Evolutionary conservation across 805 yeast genomes (phyloP).

Genomic region (Wickerhamomyces canadensis): DNA sequence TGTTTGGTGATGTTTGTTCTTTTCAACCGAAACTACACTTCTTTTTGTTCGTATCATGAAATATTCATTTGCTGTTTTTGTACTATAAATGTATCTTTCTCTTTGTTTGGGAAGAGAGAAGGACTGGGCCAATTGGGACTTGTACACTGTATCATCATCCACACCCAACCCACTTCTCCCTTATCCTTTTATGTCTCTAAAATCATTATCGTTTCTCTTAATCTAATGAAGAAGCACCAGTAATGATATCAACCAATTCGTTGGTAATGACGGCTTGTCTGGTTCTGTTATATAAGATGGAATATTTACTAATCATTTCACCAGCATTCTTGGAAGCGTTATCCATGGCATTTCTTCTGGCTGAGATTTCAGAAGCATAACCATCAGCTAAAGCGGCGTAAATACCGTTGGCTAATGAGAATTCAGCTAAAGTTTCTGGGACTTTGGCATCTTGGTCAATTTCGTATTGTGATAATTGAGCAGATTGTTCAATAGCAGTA

Average conservation of each 20-base stretch:
- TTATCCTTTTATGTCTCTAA: constrained; percentile 1
- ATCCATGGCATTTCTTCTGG: constrained; percentile 99
- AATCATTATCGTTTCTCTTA: constrained; percentile 31
- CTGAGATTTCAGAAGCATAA: constrained; percentile 95
- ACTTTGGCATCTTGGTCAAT: constrained; percentile 63
- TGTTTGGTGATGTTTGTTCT: not conserved
- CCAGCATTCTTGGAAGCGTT: constrained; percentile 99
- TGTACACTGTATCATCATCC: constrained; percentile 2
- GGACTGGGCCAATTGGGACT: not conserved
- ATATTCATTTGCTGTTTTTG: not conserved
- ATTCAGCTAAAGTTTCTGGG: constrained; percentile 74
- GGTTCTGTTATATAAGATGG: constrained; percentile 98
- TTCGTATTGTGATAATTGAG: constrained; percentile 80
- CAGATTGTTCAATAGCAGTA: constrained; percentile 72
- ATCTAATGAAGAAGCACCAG: constrained; percentile 99
- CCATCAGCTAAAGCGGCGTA: constrained; percentile 95
- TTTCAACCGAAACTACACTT: not conserved
- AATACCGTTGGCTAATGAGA: constrained; percentile 84
- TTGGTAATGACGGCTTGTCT: constrained; percentile 99
- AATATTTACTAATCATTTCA: constrained; percentile 94
- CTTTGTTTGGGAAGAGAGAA: not conserved
- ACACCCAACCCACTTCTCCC: not conserved
- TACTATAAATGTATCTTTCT: not conserved
- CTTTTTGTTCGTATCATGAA: constrained; percentile 1
- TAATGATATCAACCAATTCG: constrained; percentile 98